Base-by-base conservation (phyloP, 2,329 filamentous ascomycete species). In the Cyphellophora attinorum region DNA sequence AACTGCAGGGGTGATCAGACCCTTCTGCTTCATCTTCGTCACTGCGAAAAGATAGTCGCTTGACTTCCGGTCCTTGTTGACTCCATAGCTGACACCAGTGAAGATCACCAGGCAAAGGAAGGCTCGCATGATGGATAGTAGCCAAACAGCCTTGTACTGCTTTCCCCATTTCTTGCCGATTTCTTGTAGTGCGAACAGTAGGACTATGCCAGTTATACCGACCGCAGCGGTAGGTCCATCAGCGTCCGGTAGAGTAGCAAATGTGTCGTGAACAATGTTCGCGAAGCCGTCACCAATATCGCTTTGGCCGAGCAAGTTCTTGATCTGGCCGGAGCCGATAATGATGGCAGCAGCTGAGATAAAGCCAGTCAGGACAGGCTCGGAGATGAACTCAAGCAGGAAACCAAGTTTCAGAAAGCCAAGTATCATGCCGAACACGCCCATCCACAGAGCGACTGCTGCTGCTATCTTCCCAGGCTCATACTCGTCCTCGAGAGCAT, bases 281-380 rank as follows among this genome's bases (percentile, higher is more conserved):
- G 72, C 72, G 2, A 72, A 67, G 2, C 67, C 67, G 17, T 64
- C 61, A 2, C 67, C 62, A 1, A 71, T 62, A 15, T 61, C 58
- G 8, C 57, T 43, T 30, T 73, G 62, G 6, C 76, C 76, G 2
- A 79, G 65, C 0, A 79, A 64, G 1, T 69, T 70, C 3, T 65
- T 70, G 38, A 80, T 65, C 49, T 80, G 76, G 11, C 72, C 74
- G 32, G 78, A 66, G 16, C 72, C 68, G 48, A 80, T 79, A 17
- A 73, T 75, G 30, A 80, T 69, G 13, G 74, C 76, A 1, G 76
- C 74, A 2, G 75, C 74, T 0, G 74, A 76, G 45, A 80, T 77
- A 56, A 79, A 80, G 3, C 76, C 76, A 5, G 65, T 73, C 1
- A 80, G 62, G 2, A 80, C 72, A 0, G 76, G 75, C 1, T 76